phyloP scores from a whole-genome alignment of 306 rosid genomes.

The Dicorynia guianensis region DNA sequence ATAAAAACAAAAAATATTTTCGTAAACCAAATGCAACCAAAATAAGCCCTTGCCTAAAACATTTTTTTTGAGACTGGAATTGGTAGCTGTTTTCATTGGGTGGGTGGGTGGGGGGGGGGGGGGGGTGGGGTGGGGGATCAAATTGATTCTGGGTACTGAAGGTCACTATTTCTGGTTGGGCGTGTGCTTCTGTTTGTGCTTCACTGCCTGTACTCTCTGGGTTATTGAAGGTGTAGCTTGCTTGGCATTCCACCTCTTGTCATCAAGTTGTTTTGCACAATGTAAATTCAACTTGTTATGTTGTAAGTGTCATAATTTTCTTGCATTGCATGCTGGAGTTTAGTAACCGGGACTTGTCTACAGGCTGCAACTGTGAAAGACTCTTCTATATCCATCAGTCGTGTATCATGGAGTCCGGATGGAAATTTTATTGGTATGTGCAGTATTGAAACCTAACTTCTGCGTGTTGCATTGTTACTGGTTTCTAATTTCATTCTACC shows the following conservation, averaged over 20 bases:
- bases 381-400: constrained; percentile 56
- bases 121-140: too few relatives aligned
- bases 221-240: neutral
- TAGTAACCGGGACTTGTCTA: constrained; percentile 35
- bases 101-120: too few relatives aligned
- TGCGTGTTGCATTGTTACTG: neutral
- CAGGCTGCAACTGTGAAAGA: constrained; percentile 63
- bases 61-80: too few relatives aligned
- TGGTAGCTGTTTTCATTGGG: too few relatives aligned
- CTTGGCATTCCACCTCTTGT: neutral
- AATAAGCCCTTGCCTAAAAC: too few relatives aligned
- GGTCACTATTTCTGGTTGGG: too few relatives aligned
- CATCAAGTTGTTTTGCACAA: constrained; percentile 2
- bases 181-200: too few relatives aligned
- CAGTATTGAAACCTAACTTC: constrained; percentile 5
- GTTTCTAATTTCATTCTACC: too few relatives aligned
- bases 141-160: too few relatives aligned
- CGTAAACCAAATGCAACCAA: too few relatives aligned
- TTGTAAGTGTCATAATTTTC: constrained; percentile 28
- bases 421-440: constrained; percentile 71
- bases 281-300: constrained; percentile 22
- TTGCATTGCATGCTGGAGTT: constrained; percentile 1
- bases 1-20: too few relatives aligned
- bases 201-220: neutral
- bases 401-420: constrained; percentile 80